Base-by-base conservation (phyloP, 345 rosid genomes). In the Isatis tinctoria region DNA sequence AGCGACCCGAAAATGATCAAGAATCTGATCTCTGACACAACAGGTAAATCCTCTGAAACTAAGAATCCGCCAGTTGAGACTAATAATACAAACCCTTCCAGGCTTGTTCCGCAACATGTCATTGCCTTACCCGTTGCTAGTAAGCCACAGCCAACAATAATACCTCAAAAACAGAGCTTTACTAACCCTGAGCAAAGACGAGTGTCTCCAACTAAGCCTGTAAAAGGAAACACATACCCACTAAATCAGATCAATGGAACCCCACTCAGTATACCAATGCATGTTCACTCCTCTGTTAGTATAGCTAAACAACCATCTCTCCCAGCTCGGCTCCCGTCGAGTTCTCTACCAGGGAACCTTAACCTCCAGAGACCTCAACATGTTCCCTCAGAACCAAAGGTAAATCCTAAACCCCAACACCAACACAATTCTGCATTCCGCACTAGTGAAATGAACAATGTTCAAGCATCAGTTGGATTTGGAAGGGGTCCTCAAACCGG, bases 1-100 rank as follows among this genome's bases (percentile, higher is more conserved):
- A 72, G 69, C 18, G 78, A 89, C 77, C 93, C 91, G 0, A 27
- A 83, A 67, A 78, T 81, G 71, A 59, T 86, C 18, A 70, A 84
- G 69, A 74, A 82, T 58, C 45, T 89, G 69, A 73, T 80, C 17
- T 18, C 56, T 33, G 66, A 63, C 54, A 16, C 41, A 43, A 10
- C 32, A 24, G 60, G 69, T 69, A 71, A 54, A 54, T 18, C 83
- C 64, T n/a, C 39, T 65, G 67, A 24, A 74, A 7, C 72, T 27
- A 17, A 32, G 47, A 64, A 11, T 28, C 54, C 28, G 22, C 74
- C 59, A 6, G 8, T 44, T 39, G 62, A 3, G 18, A 33, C 51
- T 45, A 49, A 35, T 54, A 37, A 30, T 41, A 37, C 60, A 61
- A 47, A 68, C 58, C 57, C 66, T 27, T 30, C 60, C 5, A 39